Evolutionary conservation across 2,329 filamentous ascomycete genomes (phyloP).

Genomic region (Apiospora koreana): DNA sequence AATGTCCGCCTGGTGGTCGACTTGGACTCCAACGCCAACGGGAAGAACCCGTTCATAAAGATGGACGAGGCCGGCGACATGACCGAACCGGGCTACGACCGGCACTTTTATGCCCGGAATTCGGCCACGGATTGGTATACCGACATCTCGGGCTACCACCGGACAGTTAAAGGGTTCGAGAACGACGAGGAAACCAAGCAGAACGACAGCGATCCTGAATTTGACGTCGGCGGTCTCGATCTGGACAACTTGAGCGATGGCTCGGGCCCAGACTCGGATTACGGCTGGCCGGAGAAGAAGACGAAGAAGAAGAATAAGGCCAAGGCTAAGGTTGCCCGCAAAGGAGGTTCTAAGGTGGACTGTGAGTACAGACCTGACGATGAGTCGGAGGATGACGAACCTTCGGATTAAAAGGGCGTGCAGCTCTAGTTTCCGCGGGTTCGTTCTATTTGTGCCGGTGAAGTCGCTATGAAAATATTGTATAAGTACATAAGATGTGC

Average conservation of each 20-base stretch:
- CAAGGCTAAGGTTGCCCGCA: background rate
- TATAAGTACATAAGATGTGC: background rate
- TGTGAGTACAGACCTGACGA: background rate
- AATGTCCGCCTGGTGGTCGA: background rate
- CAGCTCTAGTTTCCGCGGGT: background rate
- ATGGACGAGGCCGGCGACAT: background rate
- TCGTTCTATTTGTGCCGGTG: background rate
- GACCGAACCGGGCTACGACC: background rate
- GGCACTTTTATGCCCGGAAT: background rate
- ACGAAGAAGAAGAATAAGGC: background rate
- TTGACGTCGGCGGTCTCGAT: background rate
- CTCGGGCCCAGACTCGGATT: background rate
- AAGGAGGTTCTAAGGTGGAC: no score
- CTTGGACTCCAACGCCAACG: background rate
- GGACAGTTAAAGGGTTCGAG: background rate
- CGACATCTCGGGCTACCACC: background rate
- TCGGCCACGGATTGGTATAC: background rate
- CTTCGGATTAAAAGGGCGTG: background rate
- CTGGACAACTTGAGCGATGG: background rate
- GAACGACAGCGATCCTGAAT: background rate
- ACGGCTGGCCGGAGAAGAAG: background rate
- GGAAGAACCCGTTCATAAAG: background rate
- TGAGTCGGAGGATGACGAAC: background rate
- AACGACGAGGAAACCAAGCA: background rate
- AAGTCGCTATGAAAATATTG: no score